These are phyloP conservation scores for Sporothrix pseudoabietina DNA, from an alignment of 2,329 filamentous ascomycete genomes.

Conservation along the genomic window DNA sequence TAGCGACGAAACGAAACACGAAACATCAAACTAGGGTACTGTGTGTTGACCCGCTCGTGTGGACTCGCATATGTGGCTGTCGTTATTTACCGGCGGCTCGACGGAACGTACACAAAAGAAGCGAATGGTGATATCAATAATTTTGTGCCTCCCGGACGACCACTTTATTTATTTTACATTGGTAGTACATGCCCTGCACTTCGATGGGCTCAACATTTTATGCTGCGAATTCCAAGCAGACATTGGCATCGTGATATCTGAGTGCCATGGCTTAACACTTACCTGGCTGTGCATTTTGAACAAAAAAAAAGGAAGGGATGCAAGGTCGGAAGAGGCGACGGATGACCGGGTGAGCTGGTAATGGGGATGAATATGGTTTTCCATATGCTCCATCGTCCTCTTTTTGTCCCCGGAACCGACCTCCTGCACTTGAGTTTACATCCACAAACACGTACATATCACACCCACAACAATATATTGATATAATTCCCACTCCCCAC, in stretches of 20 bases:
- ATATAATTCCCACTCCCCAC: constrained; percentile 6
- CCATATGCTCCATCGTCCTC: neutral
- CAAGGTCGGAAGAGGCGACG: no score
- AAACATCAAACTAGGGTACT: neutral
- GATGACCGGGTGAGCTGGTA: neutral
- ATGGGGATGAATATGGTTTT: neutral
- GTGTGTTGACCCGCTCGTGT: neutral
- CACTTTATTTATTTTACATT: constrained; percentile 8
- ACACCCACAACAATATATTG: neutral
- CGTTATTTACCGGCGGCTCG: constrained; percentile 33
- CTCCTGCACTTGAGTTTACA: neutral
- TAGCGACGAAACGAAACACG: neutral
- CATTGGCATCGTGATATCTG: neutral
- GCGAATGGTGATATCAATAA: neutral
- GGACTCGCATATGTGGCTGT: neutral
- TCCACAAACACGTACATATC: neutral
- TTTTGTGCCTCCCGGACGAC: neutral
- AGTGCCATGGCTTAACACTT: neutral
- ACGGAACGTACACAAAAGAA: constrained; percentile 21
- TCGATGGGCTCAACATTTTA: neutral
- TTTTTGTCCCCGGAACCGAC: neutral
- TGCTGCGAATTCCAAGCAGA: neutral
- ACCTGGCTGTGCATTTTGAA: neutral
- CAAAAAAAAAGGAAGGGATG: neutral
- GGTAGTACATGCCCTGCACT: neutral